Percentiles rank a stretch among this genome's conserved stretches.
Conservation (phyloP, 2,329 filamentous ascomycete genomes). For the Colletotrichum liaoningense region DNA sequence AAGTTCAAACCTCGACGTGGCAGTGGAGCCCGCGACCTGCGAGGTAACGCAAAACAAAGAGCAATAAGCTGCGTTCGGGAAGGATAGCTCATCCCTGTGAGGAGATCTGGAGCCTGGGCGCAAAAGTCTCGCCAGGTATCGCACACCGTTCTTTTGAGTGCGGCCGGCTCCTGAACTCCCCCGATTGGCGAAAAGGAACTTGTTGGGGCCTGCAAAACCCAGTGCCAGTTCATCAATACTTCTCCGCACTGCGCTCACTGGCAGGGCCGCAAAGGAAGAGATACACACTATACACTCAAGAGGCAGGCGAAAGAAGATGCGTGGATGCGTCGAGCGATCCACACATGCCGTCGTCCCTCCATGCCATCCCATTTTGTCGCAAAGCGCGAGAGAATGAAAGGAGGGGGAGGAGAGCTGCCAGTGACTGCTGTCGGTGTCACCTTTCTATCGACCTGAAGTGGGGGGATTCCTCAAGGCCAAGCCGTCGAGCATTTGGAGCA, state of each 20-base stretch:
- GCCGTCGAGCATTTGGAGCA: constrained; percentile 16
- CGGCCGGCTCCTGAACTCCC: constrained; percentile 27
- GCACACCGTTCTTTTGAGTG: constrained; percentile 36
- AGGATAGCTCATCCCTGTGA: constrained; percentile 31
- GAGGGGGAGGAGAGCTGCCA: neutral
- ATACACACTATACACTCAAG: neutral
- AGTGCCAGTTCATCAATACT: constrained; percentile 31
- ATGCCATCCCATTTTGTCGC: constrained; percentile 22
- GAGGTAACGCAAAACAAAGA: constrained; percentile 35
- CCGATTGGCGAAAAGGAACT: constrained; percentile 32
- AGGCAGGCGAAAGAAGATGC: constrained; percentile 7
- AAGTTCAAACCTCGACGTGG: constrained; percentile 28
- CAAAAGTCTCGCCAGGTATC: constrained; percentile 33
- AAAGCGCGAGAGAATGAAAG: constrained; percentile 10
- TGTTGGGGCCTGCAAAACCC: constrained; percentile 32
- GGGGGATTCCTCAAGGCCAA: constrained; percentile 8
- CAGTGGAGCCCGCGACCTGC: constrained; percentile 30
- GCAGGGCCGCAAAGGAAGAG: neutral
- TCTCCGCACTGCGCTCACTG: constrained; percentile 17
- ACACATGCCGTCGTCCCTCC: constrained; percentile 10
- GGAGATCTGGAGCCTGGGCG: constrained; percentile 27
- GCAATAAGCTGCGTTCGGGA: constrained; percentile 26
- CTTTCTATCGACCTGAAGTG: constrained; percentile 15
- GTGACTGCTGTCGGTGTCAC: constrained; percentile 3
- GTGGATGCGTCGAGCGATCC: constrained; percentile 14